A percentile compares a stretch with the other conserved stretches of the same genome.
Evolutionary conservation across 345 rosid genomes (phyloP).

Genomic region (Salix arbutifolia): DNA sequence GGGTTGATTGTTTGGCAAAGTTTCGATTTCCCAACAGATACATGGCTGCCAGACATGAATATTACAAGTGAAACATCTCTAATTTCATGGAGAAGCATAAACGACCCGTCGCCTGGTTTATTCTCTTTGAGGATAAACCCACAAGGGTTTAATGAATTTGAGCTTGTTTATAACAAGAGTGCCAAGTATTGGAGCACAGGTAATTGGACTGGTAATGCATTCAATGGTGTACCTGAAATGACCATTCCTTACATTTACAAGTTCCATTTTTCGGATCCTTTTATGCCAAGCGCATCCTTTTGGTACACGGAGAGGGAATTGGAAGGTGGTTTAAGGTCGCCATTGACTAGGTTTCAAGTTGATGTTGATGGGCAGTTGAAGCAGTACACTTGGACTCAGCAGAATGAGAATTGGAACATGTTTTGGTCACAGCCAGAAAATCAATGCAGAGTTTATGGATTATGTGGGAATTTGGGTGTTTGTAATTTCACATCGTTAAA

Average conservation of each 20-base stretch:
- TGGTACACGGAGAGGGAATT: conserved; percentile 40
- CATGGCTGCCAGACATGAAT: conserved; percentile 59
- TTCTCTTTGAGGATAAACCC: conserved; percentile 43
- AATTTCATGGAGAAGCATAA: conserved; percentile 43
- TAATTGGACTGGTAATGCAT: conserved; percentile 54
- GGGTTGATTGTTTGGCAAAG: conserved; percentile 47
- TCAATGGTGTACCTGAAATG: conserved; percentile 49
- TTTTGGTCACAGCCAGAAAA: conserved; percentile 53
- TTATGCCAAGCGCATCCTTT: conserved; percentile 46
- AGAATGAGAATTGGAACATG: conserved; percentile 43
- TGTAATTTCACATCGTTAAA: conserved; percentile 21
- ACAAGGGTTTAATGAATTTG: conserved; percentile 32
- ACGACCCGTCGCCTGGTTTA: conserved; percentile 40
- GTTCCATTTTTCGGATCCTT: conserved; percentile 56
- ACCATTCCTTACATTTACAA: conserved; percentile 50
- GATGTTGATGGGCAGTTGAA: conserved; percentile 37
- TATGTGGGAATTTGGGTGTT: conserved; percentile 46
- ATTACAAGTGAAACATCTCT: conserved; percentile 23
- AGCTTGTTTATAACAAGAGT: conserved; percentile 42
- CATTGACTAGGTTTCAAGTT: conserved; percentile 47
- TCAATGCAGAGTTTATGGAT: conserved; percentile 37
- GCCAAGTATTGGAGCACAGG: conserved; percentile 54
- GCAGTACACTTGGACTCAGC: conserved; percentile 47
- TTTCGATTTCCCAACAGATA: conserved; percentile 53
- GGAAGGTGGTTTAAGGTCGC: conserved; percentile 32